Conservation (phyloP, 192 early-diverging fungal genomes). For the Coemansia javaensis region DNA sequence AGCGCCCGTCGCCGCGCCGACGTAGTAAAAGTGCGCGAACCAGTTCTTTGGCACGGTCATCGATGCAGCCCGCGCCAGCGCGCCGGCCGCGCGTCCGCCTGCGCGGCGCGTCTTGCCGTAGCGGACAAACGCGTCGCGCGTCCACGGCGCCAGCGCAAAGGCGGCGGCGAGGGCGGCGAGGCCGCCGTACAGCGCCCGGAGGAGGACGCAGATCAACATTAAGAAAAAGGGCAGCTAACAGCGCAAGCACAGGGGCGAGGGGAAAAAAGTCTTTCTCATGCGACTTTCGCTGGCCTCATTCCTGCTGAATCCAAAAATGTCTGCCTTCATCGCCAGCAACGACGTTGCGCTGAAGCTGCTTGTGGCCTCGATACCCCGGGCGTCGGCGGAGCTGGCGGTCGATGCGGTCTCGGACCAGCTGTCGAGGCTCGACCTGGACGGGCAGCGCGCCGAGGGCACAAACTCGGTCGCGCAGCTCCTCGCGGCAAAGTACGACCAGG, state of each 20-base stretch:
- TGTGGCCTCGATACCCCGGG: conserved; percentile 32
- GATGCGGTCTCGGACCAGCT: conserved; percentile 39
- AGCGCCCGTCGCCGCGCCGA: conserved; percentile 10
- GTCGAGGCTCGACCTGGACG: conserved; percentile 32
- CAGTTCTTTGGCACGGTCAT: conserved; percentile 29
- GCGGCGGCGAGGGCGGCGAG: conserved; percentile 17
- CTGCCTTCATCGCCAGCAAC: conserved; percentile 27
- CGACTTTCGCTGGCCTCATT: not conserved
- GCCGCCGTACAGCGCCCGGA: conserved; percentile 11
- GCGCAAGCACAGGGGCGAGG: not conserved
- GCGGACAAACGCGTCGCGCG: conserved; percentile 41
- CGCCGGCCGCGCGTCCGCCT: not conserved
- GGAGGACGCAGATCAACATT: too few species aligned
- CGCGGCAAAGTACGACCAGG: conserved; percentile 37
- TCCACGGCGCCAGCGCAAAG: conserved; percentile 36
- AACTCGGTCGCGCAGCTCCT: conserved; percentile 39
- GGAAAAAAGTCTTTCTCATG: not conserved
- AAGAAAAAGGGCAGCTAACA: not conserved
- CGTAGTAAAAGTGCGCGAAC: conserved; percentile 35
- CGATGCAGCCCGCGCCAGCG: conserved; percentile 4
- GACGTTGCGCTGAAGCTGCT: conserved; percentile 44
- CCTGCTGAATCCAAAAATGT: conserved; percentile 33
- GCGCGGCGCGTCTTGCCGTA: conserved; percentile 30
- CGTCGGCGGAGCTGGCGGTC: conserved; percentile 19
- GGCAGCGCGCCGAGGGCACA: conserved; percentile 37